Evolutionary conservation across 176 grass and related monocot genomes (phyloP), one percentile per base, ranked within the genome.

Genomic region (Phoenix roebelenii): DNA sequence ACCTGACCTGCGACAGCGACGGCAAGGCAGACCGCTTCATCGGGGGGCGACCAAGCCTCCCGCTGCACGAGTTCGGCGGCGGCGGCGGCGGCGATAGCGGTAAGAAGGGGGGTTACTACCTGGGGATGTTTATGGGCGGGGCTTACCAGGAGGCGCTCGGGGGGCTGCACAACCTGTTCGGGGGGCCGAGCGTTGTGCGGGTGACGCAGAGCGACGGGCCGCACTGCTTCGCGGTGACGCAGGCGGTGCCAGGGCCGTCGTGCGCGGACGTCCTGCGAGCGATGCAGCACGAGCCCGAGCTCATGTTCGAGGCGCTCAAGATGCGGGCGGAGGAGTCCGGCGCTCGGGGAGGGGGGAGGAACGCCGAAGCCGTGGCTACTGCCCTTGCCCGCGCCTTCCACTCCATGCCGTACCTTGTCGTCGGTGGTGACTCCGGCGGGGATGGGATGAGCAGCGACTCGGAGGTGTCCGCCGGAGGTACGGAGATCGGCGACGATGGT

Each of bases 121-220:
- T 97, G 16, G 92, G 92, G 64, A 97, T 97, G 92, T 97, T 97
- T 69, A 72, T 97, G 50, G 92, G 92, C 12, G 92, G 92, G 69
- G 87, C 92, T 50, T 97, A 97, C 80, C 92, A 97, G 83, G 92
- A 97, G 81, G 92, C 87, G 4, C 86, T 97, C 15, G 87, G 92
- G 7, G 92, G 92, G 0, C 72, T 91, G 69, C 92, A 97, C 80
- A 97, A 97, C 78, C 80, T 97, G 22, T 97, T 97, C 53, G 84
- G 92, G 28, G 92, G 92, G 22, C 87, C 92, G 12, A 97, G 92
- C 64, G 76, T 97, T 57, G 87, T 97, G 72, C 83, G 87, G 51
- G 92, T 97, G 23, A 65, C 77, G 65, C 92, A 88, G 83, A 79
- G 83, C 78, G 86, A 97, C 51, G 76, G 92, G 0, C 87, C 92